Percentiles rank a stretch among this genome's conserved stretches.
phyloP scores from a whole-genome alignment of 2,329 filamentous ascomycete species.

The Penicillium sclerotiorum region DNA sequence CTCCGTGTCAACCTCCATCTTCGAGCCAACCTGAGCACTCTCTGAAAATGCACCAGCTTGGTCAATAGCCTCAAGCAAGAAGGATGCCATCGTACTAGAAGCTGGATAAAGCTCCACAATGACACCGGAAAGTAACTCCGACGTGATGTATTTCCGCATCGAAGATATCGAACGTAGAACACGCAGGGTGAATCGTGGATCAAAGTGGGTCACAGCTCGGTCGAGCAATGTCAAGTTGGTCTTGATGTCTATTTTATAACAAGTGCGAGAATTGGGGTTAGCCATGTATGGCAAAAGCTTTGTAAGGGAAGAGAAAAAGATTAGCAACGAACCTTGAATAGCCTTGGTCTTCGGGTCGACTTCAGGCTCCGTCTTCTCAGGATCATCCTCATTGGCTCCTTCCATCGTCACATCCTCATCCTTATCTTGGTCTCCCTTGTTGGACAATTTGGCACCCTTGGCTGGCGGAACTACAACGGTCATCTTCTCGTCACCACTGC shows the following conservation, averaged over 20 bases:
- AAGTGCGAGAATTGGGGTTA: not conserved
- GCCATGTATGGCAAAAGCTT: not conserved
- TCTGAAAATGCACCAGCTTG: slow-evolving; percentile 68
- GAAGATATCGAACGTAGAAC: slow-evolving; percentile 94
- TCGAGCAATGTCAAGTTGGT: slow-evolving; percentile 90
- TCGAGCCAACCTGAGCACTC: slow-evolving; percentile 57
- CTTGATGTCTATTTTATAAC: slow-evolving; percentile 73
- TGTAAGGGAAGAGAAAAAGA: not conserved
- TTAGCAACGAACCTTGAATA: slow-evolving; percentile 45
- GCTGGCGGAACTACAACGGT: slow-evolving; percentile 76
- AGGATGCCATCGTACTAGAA: slow-evolving; percentile 67
- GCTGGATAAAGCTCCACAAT: slow-evolving; percentile 78
- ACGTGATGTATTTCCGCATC: slow-evolving; percentile 84
- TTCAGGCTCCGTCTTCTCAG: slow-evolving; percentile 48
- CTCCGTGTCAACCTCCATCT: slow-evolving; percentile 75
- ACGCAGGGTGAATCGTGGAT: slow-evolving; percentile 90
- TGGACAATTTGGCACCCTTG: slow-evolving; percentile 64
- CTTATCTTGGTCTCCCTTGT: slow-evolving; percentile 59
- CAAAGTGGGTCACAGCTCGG: slow-evolving; percentile 88
- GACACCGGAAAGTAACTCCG: slow-evolving; percentile 77
- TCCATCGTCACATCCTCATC: slow-evolving; percentile 75
- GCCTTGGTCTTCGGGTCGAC: slow-evolving; percentile 54
- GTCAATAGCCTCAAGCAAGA: slow-evolving; percentile 70
- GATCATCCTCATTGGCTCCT: slow-evolving; percentile 50
- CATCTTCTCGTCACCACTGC: slow-evolving; percentile 76